Evolutionary conservation across 352 stramenopile genomes (phyloP), one percentile per base, ranked within the genome.

Genomic region (Globisporangium rhizosaccharum): DNA sequence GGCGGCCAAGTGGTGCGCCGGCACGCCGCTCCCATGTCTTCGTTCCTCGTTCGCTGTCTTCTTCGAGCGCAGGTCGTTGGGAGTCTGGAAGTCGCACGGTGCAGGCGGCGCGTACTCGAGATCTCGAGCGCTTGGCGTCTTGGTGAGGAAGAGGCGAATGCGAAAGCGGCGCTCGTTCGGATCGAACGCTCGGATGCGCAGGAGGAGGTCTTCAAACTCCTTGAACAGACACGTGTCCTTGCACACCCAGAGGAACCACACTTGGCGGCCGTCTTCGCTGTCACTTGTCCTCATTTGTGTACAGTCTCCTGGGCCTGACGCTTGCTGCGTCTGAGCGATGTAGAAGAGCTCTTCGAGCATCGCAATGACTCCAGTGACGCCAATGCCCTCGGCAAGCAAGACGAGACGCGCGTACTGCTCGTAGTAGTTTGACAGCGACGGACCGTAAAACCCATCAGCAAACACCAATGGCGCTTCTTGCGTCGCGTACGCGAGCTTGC

Each of bases 351-450:
- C 59, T 23, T 75, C 68, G 9, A 75, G 51, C 7, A 75, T 70
- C n/a, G 48, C 44, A 15, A 70, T 18, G 2, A 70, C 39, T 10
- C 53, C 37, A 4, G 65, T 60, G 41, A 72, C 56, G 11, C 71
- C 71, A 39, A 70, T 71, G 7, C 61, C 70, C 12, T 62, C 62
- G 0, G 66, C 65, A 28, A 78, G 51, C 15, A 81, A 42, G 8
- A 81, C 67, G 8, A 80, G n/a, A 33, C 63, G 67, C 3, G 37
- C 51, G 25, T 74, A 74, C 17, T 68, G 66, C 15, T 72, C 65
- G 41, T 73, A 76, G 33, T 61, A 56, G 1, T 37, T 49, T 2
- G 48, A 30, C 20, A 67, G 42, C 14, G 69, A 59, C 0, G 59
- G 50, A 4, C 62, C 64, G 33, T 79, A 76, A 37, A 37, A 75